These are phyloP conservation scores for Fusarium bactridioides DNA, from an alignment of 2,329 filamentous ascomycete species.

Conservation along the genomic window DNA sequence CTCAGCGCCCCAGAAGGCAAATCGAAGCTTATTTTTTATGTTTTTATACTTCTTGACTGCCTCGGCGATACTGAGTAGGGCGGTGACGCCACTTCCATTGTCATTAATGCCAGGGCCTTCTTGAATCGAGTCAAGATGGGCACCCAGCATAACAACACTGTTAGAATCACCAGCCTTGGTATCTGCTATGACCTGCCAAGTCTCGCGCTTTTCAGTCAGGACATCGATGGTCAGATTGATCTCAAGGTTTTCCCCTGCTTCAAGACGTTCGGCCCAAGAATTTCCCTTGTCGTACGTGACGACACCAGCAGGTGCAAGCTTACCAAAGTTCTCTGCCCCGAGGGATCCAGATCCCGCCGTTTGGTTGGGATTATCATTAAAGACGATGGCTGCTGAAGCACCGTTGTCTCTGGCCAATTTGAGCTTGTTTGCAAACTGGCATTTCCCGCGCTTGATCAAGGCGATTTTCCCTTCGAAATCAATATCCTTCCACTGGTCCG, in stretches of 20 bases:
- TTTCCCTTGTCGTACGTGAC: slow-evolving; percentile 46
- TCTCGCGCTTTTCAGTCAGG: slow-evolving; percentile 47
- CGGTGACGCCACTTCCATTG: slow-evolving; percentile 49
- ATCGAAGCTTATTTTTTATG: slow-evolving; percentile 51
- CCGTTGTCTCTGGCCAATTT: slow-evolving; percentile 48
- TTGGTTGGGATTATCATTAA: slow-evolving; percentile 64
- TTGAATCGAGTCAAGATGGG: slow-evolving; percentile 51
- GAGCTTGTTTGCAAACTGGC: slow-evolving; percentile 51
- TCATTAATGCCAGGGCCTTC: slow-evolving; percentile 52
- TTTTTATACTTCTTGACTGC: slow-evolving; percentile 47
- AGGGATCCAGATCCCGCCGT: slow-evolving; percentile 59
- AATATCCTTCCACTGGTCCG: slow-evolving; percentile 50
- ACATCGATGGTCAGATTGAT: slow-evolving; percentile 48
- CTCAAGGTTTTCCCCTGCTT: slow-evolving; percentile 42
- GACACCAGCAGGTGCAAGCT: slow-evolving; percentile 46
- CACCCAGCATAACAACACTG: slow-evolving; percentile 51
- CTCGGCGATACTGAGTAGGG: slow-evolving; percentile 47
- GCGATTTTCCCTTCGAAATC: slow-evolving; percentile 52
- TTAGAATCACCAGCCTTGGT: slow-evolving; percentile 51
- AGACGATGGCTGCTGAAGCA: slow-evolving; percentile 60
- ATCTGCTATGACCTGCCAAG: slow-evolving; percentile 52
- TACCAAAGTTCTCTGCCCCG: slow-evolving; percentile 49
- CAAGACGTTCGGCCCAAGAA: slow-evolving; percentile 45
- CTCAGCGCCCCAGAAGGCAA: slow-evolving; percentile 52
- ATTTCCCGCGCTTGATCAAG: slow-evolving; percentile 54